A percentile compares a stretch with the other conserved stretches of the same genome.
phyloP scores from a whole-genome alignment of 208 protist genomes.

The Wallacemonas sp. region DNA sequence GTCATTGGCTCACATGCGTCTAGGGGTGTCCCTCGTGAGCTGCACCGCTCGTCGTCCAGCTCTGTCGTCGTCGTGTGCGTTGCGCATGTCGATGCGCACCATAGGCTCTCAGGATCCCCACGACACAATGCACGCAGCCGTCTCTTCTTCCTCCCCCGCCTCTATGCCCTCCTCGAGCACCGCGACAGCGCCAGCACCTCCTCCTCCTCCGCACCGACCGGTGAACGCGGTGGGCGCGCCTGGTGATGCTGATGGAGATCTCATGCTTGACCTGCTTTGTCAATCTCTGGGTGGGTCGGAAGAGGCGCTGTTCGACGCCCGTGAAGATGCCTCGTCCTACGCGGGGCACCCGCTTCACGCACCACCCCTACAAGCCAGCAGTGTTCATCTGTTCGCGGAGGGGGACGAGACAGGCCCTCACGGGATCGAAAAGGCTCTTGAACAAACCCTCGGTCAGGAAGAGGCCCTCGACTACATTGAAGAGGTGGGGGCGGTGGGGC shows the following conservation, averaged over 20 bases:
- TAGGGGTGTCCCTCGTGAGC: too few relatives aligned
- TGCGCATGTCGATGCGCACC: background rate
- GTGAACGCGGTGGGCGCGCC: too few relatives aligned
- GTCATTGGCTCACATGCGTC: too few relatives aligned
- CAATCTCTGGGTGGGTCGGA: too few relatives aligned
- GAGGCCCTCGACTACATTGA: constrained; percentile 16
- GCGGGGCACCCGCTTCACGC: too few relatives aligned
- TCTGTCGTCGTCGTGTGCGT: background rate
- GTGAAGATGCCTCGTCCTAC: too few relatives aligned
- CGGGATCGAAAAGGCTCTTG: background rate
- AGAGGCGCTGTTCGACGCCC: too few relatives aligned
- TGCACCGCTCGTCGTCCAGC: too few relatives aligned
- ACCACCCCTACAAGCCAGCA: background rate
- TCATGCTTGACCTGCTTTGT: too few relatives aligned
- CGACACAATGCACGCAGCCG: background rate
- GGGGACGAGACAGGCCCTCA: constrained; percentile 17
- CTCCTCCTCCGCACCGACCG: too few relatives aligned
- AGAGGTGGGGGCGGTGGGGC: background rate
- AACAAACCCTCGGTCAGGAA: background rate
- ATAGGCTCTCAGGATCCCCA: background rate
- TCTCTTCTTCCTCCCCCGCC: constrained; percentile 7
- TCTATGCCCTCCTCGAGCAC: background rate
- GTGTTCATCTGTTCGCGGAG: background rate
- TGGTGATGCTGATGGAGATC: too few relatives aligned
- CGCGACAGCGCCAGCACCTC: too few relatives aligned